Base-by-base conservation (phyloP, 2,329 filamentous ascomycete species). In the Fusarium dimerum region DNA sequence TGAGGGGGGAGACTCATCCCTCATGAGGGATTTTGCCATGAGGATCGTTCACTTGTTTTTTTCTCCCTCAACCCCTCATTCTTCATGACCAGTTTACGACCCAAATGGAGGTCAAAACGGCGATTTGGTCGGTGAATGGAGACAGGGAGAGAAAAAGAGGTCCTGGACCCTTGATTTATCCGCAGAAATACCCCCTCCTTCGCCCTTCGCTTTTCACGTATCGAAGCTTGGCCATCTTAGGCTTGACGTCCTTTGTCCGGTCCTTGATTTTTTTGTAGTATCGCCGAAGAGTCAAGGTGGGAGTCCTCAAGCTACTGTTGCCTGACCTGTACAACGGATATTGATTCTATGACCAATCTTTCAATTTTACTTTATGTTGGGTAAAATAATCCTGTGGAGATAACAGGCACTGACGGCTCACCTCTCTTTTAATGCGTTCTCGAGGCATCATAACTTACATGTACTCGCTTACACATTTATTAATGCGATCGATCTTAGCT, bases 11-110 rank as follows among this genome's bases (percentile, higher is more conserved):
- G 4, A 7, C 7, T 26, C 20, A 26, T 26, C 49, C 34, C 42
- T 47, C 46, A 41, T 64, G 61, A 64, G 61, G 61, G 52, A 64
- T 64, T 63, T 56, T 61, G 32, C 32, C 32, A 36, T 36, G 32
- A 36, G 20, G 20, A 26, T 26, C 5, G 20, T 7, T 26, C 20
- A 26, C 5, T 26, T 26, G 51, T 52, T 44, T 43, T 47, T 39
- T 46, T 50, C 16, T 56, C 48, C 36, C 44, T 43, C 34, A 40
- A 17, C 46, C 30, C 20, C 49, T 59, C 54, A 49, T 56, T 60
- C 41, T 60, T 60, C 57, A 52, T 60, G 57, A 55, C 20, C 4
- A 26, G 20, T 26, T 4, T 26, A 26, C 20, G 55, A 58, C 55
- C 60, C 54, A 60, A 54, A 61, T 18, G 17, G 40, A 20, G 18